Evolutionary conservation across 257 asterid genomes (phyloP).

Genomic region (Solanum dulcamara): DNA sequence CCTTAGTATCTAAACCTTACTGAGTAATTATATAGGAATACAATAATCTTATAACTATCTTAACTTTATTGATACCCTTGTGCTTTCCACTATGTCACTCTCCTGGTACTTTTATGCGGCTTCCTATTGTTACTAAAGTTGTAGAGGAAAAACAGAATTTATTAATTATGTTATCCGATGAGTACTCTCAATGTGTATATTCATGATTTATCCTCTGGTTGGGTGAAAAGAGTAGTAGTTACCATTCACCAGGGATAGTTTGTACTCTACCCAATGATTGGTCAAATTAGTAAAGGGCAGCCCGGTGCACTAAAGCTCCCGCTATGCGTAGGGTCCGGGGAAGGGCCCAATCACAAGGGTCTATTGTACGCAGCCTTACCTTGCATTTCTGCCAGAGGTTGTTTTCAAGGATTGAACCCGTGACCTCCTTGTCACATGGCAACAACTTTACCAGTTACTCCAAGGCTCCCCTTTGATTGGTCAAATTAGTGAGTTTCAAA

Average conservation of each 20-base stretch:
- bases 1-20: not conserved
- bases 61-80: not conserved
- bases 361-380: too few species aligned
- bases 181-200: not conserved
- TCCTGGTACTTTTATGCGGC: not conserved
- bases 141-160: not conserved
- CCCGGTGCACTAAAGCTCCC: too few species aligned
- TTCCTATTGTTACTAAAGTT: not conserved
- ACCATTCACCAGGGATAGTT: not conserved
- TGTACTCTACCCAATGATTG: not conserved
- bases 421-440: too few species aligned
- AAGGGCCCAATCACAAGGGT: too few species aligned
- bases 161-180: not conserved
- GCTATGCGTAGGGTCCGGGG: too few species aligned
- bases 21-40: not conserved
- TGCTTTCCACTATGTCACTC: not conserved
- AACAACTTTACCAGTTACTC: too few species aligned
- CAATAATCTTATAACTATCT: not conserved
- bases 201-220: not conserved
- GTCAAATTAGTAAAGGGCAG: not conserved
- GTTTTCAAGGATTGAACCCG: too few species aligned
- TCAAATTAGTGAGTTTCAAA: not conserved
- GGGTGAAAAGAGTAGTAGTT: not conserved
- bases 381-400: too few species aligned
- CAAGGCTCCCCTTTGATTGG: too few species aligned